Evolutionary conservation across 2,329 filamentous ascomycete species (phyloP), one percentile per base, ranked within the genome.

Genomic region (Zymoseptoria ardabiliae): DNA sequence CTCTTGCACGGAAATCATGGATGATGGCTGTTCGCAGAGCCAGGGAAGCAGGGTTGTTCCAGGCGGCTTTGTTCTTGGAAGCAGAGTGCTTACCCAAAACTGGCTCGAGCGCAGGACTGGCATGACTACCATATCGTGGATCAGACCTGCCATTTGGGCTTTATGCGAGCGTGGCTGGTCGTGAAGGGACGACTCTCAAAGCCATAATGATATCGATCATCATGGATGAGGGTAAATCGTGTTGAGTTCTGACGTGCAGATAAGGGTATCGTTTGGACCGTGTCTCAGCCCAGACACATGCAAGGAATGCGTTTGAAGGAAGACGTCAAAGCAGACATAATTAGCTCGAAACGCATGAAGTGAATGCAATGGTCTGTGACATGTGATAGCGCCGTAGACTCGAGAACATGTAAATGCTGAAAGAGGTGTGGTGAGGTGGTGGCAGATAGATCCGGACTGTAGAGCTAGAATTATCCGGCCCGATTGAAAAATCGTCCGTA

Each of bases 101-200:
- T 45, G 35, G 35, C 17, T 45, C 35, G 17, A n/a, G 35, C 35
- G 35, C 17, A 6, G 17, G 13, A n/a, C 13, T n/a, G 35, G 35
- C 6, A 45, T n/a, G 11, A 45, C 7, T 17, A 45, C 17, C 35
- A 13, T n/a, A 17, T n/a, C 35, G 17, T 45, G 35, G 5, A 45
- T n/a, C 35, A n/a, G 35, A 45, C 35, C 35, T 45, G 35, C 35
- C 35, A 7, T n/a, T n/a, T 22, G 48, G 25, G 49, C 55, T 51
- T 35, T 25, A 52, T 51, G 11, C 50, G 25, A 51, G 25, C 55
- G 22, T 57, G 55, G 49, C 50, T 57, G 55, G 35, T 52, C n/a
- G 48, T 48, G 20, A 52, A 19, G 55, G 55, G 35, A 52, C 55
- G 41, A 52, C 9, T 28, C 28, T 45, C 35, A 28, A 57, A 25